These are phyloP conservation scores for Colletotrichum sublineola DNA, from an alignment of 2,329 filamentous ascomycete species.

Conservation along the genomic window DNA sequence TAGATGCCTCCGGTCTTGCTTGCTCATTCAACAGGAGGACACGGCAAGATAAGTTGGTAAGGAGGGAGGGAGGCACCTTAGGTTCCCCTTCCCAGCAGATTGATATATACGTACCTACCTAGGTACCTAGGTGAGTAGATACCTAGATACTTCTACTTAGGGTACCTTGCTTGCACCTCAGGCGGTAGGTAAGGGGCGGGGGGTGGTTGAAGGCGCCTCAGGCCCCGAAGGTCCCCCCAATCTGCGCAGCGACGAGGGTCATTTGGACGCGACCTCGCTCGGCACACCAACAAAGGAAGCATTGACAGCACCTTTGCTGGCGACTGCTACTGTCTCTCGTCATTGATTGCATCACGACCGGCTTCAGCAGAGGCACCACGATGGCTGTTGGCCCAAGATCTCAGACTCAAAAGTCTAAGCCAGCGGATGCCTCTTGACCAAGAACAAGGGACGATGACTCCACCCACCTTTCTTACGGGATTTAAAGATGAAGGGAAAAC, in stretches of 20 bases:
- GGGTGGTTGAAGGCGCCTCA: constrained; percentile 25
- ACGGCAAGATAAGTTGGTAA: background rate
- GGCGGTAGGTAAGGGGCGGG: background rate
- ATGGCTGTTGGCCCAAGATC: constrained; percentile 15
- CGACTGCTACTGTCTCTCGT: background rate
- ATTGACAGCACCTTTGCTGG: constrained; percentile 13
- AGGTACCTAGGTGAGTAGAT: background rate
- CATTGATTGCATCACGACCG: background rate
- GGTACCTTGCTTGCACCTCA: background rate
- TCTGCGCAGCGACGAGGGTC: constrained; percentile 20
- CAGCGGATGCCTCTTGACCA: constrained; percentile 31
- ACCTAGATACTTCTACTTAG: background rate
- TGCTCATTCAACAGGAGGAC: background rate
- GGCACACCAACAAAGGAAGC: constrained; percentile 17
- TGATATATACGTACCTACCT: background rate
- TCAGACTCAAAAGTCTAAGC: constrained; percentile 6
- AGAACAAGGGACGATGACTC: constrained; percentile 17
- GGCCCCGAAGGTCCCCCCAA: constrained; percentile 24
- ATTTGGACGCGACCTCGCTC: constrained; percentile 11
- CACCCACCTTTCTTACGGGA: constrained; percentile 28
- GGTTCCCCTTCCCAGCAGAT: too few species aligned
- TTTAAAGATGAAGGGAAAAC: constrained; percentile 21
- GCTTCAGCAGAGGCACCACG: background rate
- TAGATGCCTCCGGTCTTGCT: background rate
- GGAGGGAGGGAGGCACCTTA: too few species aligned